A percentile compares a stretch with the other conserved stretches of the same genome.
phyloP scores from a whole-genome alignment of 805 yeast genomes.

The Spathaspora boniae region DNA sequence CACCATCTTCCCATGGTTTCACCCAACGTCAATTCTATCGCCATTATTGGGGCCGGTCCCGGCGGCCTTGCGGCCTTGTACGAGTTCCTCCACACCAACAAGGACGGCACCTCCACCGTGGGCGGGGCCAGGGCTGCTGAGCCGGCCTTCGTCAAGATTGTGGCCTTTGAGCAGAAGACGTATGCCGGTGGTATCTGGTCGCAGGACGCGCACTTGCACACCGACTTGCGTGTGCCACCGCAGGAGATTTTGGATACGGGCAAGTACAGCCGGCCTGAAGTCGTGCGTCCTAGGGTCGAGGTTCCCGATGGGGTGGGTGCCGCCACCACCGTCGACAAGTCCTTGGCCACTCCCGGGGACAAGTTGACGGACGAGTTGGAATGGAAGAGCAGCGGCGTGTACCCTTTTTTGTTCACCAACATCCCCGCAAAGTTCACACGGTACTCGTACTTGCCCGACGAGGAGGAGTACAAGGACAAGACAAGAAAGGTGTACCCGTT shows the following conservation, averaged over 20 bases:
- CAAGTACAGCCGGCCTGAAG: conserved; percentile 30
- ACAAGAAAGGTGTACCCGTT: conserved; percentile 34
- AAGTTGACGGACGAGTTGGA: conserved; percentile 18
- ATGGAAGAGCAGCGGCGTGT: conserved; percentile 40
- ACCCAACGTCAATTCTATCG: conserved; percentile 18
- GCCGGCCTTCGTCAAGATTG: conserved; percentile 28
- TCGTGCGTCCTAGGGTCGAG: conserved; percentile 18
- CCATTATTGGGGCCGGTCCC: conserved; percentile 29
- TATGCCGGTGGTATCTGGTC: conserved; percentile 48
- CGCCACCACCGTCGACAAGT: conserved; percentile 19
- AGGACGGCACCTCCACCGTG: conserved; percentile 24
- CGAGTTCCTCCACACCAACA: conserved; percentile 26
- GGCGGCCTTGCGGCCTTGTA: conserved; percentile 34
- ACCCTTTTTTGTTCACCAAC: conserved; percentile 38
- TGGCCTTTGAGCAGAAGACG: conserved; percentile 43
- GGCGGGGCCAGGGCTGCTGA: conserved; percentile 14
- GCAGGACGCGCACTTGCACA: conserved; percentile 16
- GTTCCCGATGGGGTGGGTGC: conserved; percentile 15
- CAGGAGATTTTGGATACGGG: conserved; percentile 29
- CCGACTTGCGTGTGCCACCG: conserved; percentile 25
- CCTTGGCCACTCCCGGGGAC: conserved; percentile 8
- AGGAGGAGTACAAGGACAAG: conserved; percentile 17
- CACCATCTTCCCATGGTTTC: conserved; percentile 11
- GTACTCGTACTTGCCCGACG: conserved; percentile 31
- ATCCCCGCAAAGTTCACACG: conserved; percentile 36